Percentiles rank a stretch among this genome's conserved stretches.
Evolutionary conservation across 108 stramenopile species (phyloP).

Genomic region (Skeletonema marinoi): DNA sequence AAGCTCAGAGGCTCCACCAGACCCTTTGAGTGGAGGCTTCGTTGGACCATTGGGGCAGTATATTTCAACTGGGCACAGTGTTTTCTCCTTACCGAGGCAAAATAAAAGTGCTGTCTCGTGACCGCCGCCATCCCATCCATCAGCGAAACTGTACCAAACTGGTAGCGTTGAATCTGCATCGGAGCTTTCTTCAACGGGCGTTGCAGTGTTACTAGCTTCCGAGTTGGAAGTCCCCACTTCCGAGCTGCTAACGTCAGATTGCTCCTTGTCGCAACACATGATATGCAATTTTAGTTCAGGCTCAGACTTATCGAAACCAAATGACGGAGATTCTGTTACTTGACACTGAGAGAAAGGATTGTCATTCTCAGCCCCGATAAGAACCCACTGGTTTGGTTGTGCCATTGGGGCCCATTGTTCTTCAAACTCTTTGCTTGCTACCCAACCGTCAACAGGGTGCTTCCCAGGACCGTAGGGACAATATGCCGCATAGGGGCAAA

Average conservation of each 20-base stretch:
- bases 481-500: neutral
- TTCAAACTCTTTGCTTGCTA: neutral
- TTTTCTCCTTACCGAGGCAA: slow-evolving; percentile 11
- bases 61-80: slow-evolving; percentile 20
- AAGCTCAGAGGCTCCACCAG: slow-evolving; percentile 8
- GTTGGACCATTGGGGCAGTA: slow-evolving; percentile 29
- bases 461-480: neutral
- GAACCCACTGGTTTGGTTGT: neutral
- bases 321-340: neutral
- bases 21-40: slow-evolving; percentile 9
- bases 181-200: neutral
- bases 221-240: too few species aligned
- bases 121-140: slow-evolving; percentile 21
- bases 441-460: neutral
- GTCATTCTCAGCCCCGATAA: neutral
- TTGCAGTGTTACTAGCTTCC: neutral
- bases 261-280: neutral
- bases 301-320: neutral
- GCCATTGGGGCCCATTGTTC: neutral
- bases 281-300: neutral
- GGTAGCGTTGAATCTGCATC: neutral
- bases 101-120: slow-evolving; percentile 11
- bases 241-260: neutral
- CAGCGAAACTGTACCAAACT: slow-evolving; percentile 5
- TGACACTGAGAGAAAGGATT: neutral